Evolutionary conservation across 768 basidiomycete species (phyloP), one percentile per base, ranked within the genome.

Genomic region (Leccinellum rugosiceps): DNA sequence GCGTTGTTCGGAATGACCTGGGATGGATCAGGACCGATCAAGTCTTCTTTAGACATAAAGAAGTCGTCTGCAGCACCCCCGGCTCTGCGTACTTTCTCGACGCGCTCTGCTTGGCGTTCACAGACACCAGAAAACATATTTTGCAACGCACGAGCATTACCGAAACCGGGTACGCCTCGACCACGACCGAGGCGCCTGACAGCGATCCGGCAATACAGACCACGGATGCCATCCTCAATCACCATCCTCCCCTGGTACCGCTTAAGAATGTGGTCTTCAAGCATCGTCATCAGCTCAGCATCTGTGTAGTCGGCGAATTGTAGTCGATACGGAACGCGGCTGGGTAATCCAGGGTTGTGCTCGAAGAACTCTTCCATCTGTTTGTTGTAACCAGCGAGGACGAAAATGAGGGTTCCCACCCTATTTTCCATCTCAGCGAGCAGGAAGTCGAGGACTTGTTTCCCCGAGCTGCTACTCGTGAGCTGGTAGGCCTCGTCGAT

Each of bases 281-380:
- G 72, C 79, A 88, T 87, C 4, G 68, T 59, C 57, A 81, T 73
- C 4, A 88, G 72, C 57, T 88, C 84, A 1, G 65, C 60, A 52
- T 88, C 83, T 8, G 69, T 75, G 62, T 88, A 89, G 60, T 89
- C 87, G 1, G 71, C 68, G 60, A 89, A 88, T 13, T 80, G 72
- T 31, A 89, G 73, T 34, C 67, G 69, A 58, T 84, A 79, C 0
- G 87, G 88, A 9, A 89, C 83, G n/a, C 87, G 83, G 69, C 86
- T 87, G 8, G 72, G 70, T 13, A 89, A 67, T 2, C 87, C 87
- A 3, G 87, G 86, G 62, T 89, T 88, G 58, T 87, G 86, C 58
- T 88, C 86, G 58, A 89, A 88, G 72, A 89, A 89, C 45, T 78
- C 82, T 61, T 89, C 87, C 88, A 89, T 88, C 68, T 89, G 76